Evolutionary conservation across 2,329 filamentous ascomycete genomes (phyloP), one percentile per base, ranked within the genome.

Genomic region (Aspergillus unguis): DNA sequence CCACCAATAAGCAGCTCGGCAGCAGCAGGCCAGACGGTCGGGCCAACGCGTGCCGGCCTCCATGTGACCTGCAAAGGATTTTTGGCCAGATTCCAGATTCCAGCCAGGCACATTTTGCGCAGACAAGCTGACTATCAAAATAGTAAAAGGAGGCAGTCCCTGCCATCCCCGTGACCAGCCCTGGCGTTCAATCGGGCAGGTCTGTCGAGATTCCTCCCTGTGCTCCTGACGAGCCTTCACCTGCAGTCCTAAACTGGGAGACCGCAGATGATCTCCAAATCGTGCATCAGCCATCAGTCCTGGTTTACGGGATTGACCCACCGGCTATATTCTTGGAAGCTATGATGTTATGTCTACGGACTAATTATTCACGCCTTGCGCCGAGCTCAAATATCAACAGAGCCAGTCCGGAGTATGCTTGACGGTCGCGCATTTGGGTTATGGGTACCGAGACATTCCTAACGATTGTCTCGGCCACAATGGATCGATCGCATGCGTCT

Each of bases 61-160:
- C 65, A 66, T 65, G 65, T 69, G 66, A 69, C 65, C 60, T 58
- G 57, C 66, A 62, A 67, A 48, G 56, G 61, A 57, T 58, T 53
- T 42, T 46, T 17, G 29, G 46, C 41, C 41, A 44, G 41, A 44
- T 44, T 44, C 41, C 41, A 23, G 10, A 23, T 27, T n/a, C 41
- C 38, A 41, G 38, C 10, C 32, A 8, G 35, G 11, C 11, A 32
- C 37, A 27, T 7, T 3, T 43, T 49, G 26, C 46, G 42, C 37
- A 38, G 42, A 48, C 46, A 41, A 11, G 11, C 29, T 9, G 32
- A 26, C 43, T 23, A 46, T 46, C 32, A 26, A n/a, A 33, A 37
- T 29, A 28, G 6, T 17, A 29, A 28, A 38, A 36, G n/a, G 11
- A 33, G 17, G 31, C 37, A 11, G 31, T 11, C 26, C 32, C 43